Evolutionary conservation across 306 rosid species (phyloP), one percentile per base, ranked within the genome.

Genomic region (Potentilla sterilis): DNA sequence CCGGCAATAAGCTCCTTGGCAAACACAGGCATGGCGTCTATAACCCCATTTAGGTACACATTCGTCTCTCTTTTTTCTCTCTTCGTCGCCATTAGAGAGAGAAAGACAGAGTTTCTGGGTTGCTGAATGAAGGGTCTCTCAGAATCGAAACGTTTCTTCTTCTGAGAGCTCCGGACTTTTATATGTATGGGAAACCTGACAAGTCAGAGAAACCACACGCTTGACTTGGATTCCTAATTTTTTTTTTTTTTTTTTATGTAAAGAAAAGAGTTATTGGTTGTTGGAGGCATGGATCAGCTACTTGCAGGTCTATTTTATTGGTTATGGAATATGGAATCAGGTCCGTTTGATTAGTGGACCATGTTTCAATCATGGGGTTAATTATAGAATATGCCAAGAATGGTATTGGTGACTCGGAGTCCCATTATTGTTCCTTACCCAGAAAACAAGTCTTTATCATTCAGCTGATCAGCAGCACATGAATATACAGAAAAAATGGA

Each of bases 1-100:
- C 97, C 97, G 43, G 98, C 97, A 4, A 94, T 71, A 41, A 92
- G 87, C 81, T 95, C 98, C 89, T 95, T 92, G 75, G 89, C 87
- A 47, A 87, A 88, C 71, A 90, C 84, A 22, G 98, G 98, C 85
- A 85, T 83, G 72, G 74, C 79, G 37, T 88, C 93, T 59, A 88
- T 80, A 1, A 83, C 40, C 44, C 82, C 87, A 34, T 89, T 87
- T 59, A 80, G 42, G 47, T 75, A 34, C 78, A 66, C 16, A 16
- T 73, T 80, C 69, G 67, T 61, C 24, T 81, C 88, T 74, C 80
- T 76, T 35, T 80, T 86, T 63, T 73, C 89, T 21, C 77, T 75
- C 80, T 80, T 76, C 54, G 80, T 79, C 70, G 74, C 84, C 97
- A 88, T 91, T 75, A 47, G 71, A 74, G 69, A 12, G 58, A 11